Base-by-base conservation (phyloP, 495 filamentous ascomycete species). In the Amniculicola lignicola region DNA sequence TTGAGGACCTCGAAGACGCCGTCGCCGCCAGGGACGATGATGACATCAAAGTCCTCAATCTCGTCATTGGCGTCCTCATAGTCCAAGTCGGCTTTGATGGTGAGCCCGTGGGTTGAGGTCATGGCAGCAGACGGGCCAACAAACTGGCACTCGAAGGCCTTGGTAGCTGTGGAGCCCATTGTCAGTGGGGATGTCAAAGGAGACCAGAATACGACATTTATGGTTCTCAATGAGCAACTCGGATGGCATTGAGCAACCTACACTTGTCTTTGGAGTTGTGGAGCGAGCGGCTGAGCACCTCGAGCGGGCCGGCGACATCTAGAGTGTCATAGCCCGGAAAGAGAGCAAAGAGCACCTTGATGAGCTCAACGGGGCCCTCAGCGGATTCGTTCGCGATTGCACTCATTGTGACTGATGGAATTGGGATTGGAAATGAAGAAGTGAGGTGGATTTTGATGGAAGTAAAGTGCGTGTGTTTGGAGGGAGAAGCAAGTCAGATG, bases 221-320 rank as follows among this genome's bases (percentile, higher is more conserved):
- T 45, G 21, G 16, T 33, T 7, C 29, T 33, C 7, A 33, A n/a
- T 7, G 7, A 33, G n/a, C n/a, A 33, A 7, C 29, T 7, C 7
- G 29, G 29, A 7, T 7, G n/a, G 29, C n/a, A n/a, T 18, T 10
- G 37, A 44, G 25, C 10, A 14, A 37, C 35, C 19, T 55, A 86
- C 84, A 70, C 21, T 76, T 70, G 58, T 87, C 82, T 53, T 81
- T 77, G 46, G 74, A 71, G 44, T 87, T 77, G 57, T 87, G 82
- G 46, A 72, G 74, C 59, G 83, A 80, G 27, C 70, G 70, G 53
- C 66, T 74, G 44, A 89, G 72, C 54, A 84, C 75, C 68, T 88
- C 84, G 37, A 87, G 73, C 18, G 85, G 83, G 16, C 83, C 85
- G 25, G 77, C 73, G 60, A 86, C 82, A 74, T 88, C 85, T 65